Conservation (phyloP, 2,329 filamentous ascomycete genomes). For the Alternaria gaisen region DNA sequence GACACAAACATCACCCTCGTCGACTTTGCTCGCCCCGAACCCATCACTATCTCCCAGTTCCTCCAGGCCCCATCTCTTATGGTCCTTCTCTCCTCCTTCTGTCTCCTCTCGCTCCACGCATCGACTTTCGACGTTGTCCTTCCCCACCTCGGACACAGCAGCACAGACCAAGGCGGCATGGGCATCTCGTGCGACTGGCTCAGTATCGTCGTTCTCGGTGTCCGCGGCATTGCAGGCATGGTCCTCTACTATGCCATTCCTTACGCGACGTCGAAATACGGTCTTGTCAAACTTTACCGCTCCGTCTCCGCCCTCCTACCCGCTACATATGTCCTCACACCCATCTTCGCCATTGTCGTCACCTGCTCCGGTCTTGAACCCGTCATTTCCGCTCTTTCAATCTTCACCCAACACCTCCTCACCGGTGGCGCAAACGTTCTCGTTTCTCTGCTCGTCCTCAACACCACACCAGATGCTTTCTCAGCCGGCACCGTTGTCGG, state of each 20-base stretch:
- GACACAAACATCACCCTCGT: conserved; percentile 47
- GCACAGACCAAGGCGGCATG: conserved; percentile 56
- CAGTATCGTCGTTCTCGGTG: conserved; percentile 52
- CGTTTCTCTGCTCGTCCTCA: conserved; percentile 58
- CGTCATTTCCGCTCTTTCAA: conserved; percentile 51
- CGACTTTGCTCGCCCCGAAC: conserved; percentile 51
- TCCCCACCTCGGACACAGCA: conserved; percentile 58
- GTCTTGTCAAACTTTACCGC: conserved; percentile 56
- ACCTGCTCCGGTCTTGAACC: conserved; percentile 48
- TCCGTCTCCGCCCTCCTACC: conserved; percentile 52
- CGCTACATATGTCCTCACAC: conserved; percentile 52
- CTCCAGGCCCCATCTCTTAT: conserved; percentile 57
- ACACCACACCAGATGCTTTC: conserved; percentile 58
- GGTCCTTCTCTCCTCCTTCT: conserved; percentile 59
- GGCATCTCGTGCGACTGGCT: conserved; percentile 58
- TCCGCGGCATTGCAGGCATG: conserved; percentile 53
- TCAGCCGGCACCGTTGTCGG: conserved; percentile 59
- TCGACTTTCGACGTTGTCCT: conserved; percentile 62
- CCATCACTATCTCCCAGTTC: conserved; percentile 57
- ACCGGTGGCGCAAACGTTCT: conserved; percentile 54
- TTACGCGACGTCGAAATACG: conserved; percentile 48
- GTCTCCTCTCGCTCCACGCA: conserved; percentile 64
- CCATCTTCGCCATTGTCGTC: conserved; percentile 50
- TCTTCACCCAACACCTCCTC: conserved; percentile 56
- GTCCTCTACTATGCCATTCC: conserved; percentile 52